These are phyloP conservation scores for Mortierella sp. DNA, from an alignment of 371 early-diverging fungal species.

Conservation along the genomic window DNA sequence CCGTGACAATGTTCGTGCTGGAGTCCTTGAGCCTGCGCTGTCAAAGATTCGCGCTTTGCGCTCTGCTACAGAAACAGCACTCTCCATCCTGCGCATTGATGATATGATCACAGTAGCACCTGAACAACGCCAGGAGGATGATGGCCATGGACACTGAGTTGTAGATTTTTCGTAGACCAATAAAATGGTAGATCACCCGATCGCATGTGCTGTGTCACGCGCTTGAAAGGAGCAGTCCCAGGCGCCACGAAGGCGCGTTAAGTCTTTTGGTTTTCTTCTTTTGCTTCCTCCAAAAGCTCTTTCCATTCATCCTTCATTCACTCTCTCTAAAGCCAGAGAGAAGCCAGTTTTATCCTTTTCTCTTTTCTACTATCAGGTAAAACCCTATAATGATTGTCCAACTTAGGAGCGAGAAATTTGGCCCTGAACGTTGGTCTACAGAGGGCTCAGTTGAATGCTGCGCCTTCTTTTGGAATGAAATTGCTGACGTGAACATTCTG, in stretches of 20 bases:
- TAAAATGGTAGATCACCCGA: background rate
- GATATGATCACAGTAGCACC: slow-evolving; percentile 92
- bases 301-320: background rate
- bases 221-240: background rate
- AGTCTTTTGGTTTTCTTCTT: background rate
- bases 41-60: slow-evolving; percentile 99
- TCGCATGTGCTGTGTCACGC: background rate
- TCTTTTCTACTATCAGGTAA: background rate
- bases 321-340: background rate
- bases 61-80: slow-evolving; percentile 99
- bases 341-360: background rate
- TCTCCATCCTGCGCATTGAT: slow-evolving; percentile 99
- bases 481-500: slow-evolving; percentile 1
- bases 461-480: background rate
- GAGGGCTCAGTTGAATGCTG: slow-evolving; percentile 1
- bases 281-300: background rate
- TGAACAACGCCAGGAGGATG: slow-evolving; percentile 63
- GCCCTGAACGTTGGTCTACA: background rate
- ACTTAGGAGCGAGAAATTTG: background rate
- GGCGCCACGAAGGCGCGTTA: background rate
- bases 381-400: background rate
- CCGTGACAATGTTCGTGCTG: slow-evolving; percentile 96
- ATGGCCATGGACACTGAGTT: slow-evolving; percentile 68
- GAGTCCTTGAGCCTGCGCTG: slow-evolving; percentile 99
- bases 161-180: background rate